Base-by-base conservation (phyloP, 257 asterid species). In the Primulina tabacum region DNA sequence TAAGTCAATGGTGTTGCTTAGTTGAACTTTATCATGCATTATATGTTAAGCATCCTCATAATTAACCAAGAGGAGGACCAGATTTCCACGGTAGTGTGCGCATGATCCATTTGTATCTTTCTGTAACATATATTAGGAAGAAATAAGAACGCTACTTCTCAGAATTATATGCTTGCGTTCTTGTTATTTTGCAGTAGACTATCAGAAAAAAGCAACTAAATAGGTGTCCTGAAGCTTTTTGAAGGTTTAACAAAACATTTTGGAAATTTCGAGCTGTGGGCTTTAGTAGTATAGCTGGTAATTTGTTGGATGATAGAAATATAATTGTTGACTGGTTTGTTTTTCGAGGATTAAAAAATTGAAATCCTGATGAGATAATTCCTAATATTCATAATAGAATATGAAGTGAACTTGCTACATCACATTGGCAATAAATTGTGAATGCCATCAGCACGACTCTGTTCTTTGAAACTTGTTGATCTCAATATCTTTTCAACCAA, bases 211-310 rank as follows among this genome's bases (percentile, higher is more conserved):
- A 40, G 52, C 52, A 43, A 28, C 1, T 8, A 34, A 14, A 9
- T 35, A 20, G 57, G 20, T 69, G 55, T 35, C 18, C 35, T 37
- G 47, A 17, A 61, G 65, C 35, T 68, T 33, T 18, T 68, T 21
- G 24, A 68, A 60, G 37, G 14, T 17, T 56, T 18, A 34, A 18
- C 47, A 16, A 55, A 40, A 35, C 14, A 2, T 24, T 26, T 65
- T 4, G 12, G 60, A 14, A 35, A 38, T 9, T 38, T 10, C 2
- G 50, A 9, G 50, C 16, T 5, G 50, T 9, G 3, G 53, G 7
- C 17, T 40, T 4, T 40, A 10, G 16, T 16, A 9, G 17, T 40
- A 0, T 40, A 40, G 16, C 52, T 40, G 52, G 4, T 40, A 9
- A 10, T 11, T 11, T 40, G 17, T 40, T 40, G 16, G 16, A 40